Evolutionary conservation across 495 filamentous ascomycete species (phyloP).

Genomic region (Aspergillus ostianus): DNA sequence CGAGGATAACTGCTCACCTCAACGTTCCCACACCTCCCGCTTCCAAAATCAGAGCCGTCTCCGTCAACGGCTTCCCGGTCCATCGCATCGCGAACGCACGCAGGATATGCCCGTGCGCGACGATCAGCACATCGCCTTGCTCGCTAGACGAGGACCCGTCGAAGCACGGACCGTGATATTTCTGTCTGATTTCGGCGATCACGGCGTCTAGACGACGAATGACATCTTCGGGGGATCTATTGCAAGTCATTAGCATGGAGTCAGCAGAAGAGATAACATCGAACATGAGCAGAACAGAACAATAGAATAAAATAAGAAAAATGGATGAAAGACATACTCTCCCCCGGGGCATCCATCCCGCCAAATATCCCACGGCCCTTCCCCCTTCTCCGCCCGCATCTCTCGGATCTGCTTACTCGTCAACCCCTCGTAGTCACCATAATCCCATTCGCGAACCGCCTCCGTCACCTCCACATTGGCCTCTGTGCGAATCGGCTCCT

Average conservation of each 20-base stretch:
- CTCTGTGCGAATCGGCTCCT: conserved; percentile 47
- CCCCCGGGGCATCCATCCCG: conserved; percentile 71
- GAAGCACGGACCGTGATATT: conserved; percentile 48
- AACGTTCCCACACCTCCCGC: conserved; percentile 85
- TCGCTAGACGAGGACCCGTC: conserved; percentile 33
- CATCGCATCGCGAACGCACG: conserved; percentile 90
- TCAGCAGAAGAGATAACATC: background rate
- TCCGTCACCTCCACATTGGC: conserved; percentile 66
- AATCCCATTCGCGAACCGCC: conserved; percentile 90
- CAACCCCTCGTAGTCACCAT: conserved; percentile 92
- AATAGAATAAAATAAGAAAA: conserved; percentile 2
- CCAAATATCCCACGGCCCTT: conserved; percentile 76
- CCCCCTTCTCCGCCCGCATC: conserved; percentile 40
- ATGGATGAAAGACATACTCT: conserved; percentile 57
- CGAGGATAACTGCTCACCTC: conserved; percentile 44
- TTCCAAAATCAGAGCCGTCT: conserved; percentile 56
- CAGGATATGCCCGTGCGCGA: conserved; percentile 85
- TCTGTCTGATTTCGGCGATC: conserved; percentile 67
- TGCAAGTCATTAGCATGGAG: background rate
- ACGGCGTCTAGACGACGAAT: conserved; percentile 67
- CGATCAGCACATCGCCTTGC: conserved; percentile 62
- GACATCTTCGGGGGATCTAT: conserved; percentile 64
- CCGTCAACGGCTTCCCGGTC: conserved; percentile 63
- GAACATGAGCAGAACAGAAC: background rate
- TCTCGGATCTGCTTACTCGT: conserved; percentile 69